Percentiles rank a stretch among this genome's conserved stretches.
Conservation (phyloP, 352 stramenopile species). For the Thalassiosira exigua region DNA sequence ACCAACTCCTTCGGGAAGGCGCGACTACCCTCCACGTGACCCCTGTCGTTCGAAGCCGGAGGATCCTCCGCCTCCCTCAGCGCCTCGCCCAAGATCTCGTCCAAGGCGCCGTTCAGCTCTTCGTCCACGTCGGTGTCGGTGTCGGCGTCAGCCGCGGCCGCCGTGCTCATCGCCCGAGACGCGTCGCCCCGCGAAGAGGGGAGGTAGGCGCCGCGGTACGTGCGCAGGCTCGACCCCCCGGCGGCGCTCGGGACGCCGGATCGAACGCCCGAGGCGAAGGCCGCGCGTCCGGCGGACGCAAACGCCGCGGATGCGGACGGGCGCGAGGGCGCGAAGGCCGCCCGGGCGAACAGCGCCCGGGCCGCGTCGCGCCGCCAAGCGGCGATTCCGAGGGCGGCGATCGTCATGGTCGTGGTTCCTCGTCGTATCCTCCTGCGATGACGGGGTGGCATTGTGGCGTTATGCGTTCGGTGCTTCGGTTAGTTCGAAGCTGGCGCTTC, state of each 20-base stretch:
- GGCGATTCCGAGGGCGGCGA: not conserved
- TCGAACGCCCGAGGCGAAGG: no score
- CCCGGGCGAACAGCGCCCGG: conserved; percentile 15
- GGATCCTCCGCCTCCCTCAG: conserved; percentile 46
- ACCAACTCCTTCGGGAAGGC: conserved; percentile 53
- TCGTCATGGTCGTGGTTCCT: no score
- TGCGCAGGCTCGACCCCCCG: no score
- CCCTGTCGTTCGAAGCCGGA: not conserved
- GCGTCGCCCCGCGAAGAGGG: not conserved
- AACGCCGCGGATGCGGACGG: no score
- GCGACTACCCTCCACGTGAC: conserved; percentile 53
- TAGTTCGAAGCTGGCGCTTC: no score
- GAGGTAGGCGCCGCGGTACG: not conserved
- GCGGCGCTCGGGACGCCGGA: no score
- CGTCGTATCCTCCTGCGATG: no score
- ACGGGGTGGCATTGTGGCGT: no score
- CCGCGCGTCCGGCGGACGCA: no score
- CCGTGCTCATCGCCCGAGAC: conserved; percentile 27
- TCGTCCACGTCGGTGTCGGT: conserved; percentile 39
- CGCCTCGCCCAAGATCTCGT: conserved; percentile 47
- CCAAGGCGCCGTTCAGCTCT: conserved; percentile 35
- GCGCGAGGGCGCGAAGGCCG: conserved; percentile 15
- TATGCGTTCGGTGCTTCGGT: no score
- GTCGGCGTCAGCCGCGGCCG: conserved; percentile 25
- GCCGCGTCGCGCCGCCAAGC: conserved; percentile 14